These are phyloP conservation scores for Cordyceps cicadae DNA, from an alignment of 2,329 filamentous ascomycete genomes.

Conservation along the genomic window DNA sequence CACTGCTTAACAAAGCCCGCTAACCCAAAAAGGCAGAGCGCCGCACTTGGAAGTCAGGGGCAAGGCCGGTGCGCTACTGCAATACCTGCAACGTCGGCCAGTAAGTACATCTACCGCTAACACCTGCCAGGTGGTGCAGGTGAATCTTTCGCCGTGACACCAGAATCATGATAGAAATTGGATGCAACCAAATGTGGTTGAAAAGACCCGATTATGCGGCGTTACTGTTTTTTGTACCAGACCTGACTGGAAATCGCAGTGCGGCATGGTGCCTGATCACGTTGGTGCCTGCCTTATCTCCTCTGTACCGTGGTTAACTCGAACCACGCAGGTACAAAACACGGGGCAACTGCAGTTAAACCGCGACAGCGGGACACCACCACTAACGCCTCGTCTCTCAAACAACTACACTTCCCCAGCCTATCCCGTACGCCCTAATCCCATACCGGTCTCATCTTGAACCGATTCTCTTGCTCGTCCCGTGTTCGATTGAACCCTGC, in stretches of 20 bases:
- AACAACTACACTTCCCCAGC: background rate
- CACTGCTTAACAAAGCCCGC: background rate
- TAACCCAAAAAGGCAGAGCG: background rate
- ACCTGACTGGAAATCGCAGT: background rate
- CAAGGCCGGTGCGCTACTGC: background rate
- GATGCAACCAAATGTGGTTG: background rate
- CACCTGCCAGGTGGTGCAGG: background rate
- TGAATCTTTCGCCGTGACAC: background rate
- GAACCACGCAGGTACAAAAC: background rate
- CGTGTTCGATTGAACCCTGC: background rate
- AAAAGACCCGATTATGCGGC: background rate
- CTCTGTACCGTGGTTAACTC: background rate
- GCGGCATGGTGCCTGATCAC: background rate
- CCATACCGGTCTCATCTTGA: background rate
- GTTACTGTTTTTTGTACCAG: background rate
- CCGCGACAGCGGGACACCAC: background rate
- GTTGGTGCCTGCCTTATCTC: too few species aligned
- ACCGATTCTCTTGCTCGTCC: background rate
- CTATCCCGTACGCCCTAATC: background rate
- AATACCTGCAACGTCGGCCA: background rate
- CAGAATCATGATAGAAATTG: background rate
- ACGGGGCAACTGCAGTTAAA: background rate
- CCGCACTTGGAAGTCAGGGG: conserved; percentile 4
- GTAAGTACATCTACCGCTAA: background rate
- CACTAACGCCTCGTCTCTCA: conserved; percentile 4